Evolutionary conservation across 2,329 filamentous ascomycete genomes (phyloP), one percentile per base, ranked within the genome.

Genomic region (Drechslerella dactyloides): DNA sequence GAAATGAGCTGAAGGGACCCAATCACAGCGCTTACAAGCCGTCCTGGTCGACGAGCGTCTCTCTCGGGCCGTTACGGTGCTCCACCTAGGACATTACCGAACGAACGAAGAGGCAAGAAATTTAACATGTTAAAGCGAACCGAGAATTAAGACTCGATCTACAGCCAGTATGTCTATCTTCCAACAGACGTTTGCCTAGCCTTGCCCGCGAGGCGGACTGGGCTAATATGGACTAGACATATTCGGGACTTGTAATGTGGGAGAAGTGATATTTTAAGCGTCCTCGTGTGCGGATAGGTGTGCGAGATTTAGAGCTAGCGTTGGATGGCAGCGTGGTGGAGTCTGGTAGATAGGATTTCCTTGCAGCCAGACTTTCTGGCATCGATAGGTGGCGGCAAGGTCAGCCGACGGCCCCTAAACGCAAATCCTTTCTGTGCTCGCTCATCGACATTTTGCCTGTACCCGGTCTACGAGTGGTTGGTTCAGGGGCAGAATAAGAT

Each of bases 1-100:
- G 66, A 70, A 64, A 70, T 70, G 66, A 70, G 58, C 66, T 62
- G 53, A 70, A 63, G 66, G 66, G 66, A 64, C 51, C 66, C 66
- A 70, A 70, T 70, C 57, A 52, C 48, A 56, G 33, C 48, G 46
- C n/a, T 40, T 24, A 56, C 57, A 23, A 57, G 50, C 40, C 44
- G 15, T 35, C 6, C 57, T 46, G 17, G n/a, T 2, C 4, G 4
- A 17, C 21, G 44, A 48, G 17, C 44, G 19, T 48, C 44, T 48
- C 19, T 50, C 53, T 58, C 66, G 66, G 66, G 59, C 66, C 66
- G 66, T 70, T 70, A 70, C 53, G 66, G 59, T 37, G 46, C 56
- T 62, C 52, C 44, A 53, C 54, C 17, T 21, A 5, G 17, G 11
- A 23, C 8, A 19, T 48, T 48, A 48, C 44, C 44, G 44, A 48